Evolutionary conservation across 768 basidiomycete species (phyloP).

Genomic region (Antrodiella citrinella): DNA sequence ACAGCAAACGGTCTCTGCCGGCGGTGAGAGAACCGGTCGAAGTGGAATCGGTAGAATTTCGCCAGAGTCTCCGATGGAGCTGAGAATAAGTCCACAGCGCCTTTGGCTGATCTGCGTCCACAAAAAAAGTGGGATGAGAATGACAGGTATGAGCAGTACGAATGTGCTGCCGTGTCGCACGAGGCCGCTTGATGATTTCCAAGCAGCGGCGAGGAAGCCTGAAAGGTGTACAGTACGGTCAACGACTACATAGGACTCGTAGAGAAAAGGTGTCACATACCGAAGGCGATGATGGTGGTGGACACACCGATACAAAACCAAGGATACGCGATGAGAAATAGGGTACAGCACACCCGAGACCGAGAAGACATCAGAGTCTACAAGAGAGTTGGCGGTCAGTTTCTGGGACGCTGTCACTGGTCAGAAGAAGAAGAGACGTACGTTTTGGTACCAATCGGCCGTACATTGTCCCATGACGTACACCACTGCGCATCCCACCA

Average conservation of each 20-base stretch:
- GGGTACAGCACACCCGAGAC: constrained; percentile 3
- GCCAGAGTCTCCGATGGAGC: too few relatives aligned
- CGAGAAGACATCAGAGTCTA: constrained; percentile 1
- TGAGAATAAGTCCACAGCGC: too few relatives aligned
- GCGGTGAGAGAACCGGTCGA: too few relatives aligned
- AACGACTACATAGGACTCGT: background rate
- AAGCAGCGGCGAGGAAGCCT: constrained; percentile 5
- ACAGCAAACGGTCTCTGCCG: too few relatives aligned
- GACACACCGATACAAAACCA: constrained; percentile 7
- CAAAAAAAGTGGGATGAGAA: background rate
- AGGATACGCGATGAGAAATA: constrained; percentile 4
- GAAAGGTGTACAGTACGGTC: background rate
- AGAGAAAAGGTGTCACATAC: background rate
- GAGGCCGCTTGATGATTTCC: background rate
- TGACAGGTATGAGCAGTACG: constrained; percentile 2
- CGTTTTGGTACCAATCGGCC: constrained; percentile 1
- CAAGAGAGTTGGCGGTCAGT: too few relatives aligned
- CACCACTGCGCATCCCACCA: constrained; percentile 6
- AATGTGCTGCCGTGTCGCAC: background rate
- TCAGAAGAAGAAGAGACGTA: background rate
- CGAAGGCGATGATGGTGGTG: constrained; percentile 1
- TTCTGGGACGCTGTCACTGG: background rate
- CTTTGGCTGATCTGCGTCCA: background rate
- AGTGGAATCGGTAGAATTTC: too few relatives aligned
- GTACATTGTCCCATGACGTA: constrained; percentile 3